These are phyloP conservation scores for Trametes polyzona DNA, from an alignment of 1,284 basidiomycete species.

Conservation along the genomic window DNA sequence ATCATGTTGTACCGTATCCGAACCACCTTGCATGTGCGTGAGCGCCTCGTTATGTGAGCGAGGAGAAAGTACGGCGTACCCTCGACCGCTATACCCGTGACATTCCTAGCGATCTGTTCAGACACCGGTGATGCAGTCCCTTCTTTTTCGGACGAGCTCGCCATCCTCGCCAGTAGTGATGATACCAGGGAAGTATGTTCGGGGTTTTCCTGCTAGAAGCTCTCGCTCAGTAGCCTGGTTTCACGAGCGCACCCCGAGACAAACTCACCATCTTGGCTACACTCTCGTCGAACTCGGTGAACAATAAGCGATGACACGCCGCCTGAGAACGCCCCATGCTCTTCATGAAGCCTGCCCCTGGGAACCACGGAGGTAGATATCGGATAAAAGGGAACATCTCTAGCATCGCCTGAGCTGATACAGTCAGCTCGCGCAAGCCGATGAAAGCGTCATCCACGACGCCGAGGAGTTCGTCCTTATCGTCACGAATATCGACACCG, in stretches of 20 bases:
- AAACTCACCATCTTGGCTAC: background rate
- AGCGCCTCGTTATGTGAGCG: too few relatives aligned
- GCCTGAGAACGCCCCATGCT: background rate
- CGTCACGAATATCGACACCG: constrained; percentile 14
- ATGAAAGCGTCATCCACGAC: constrained; percentile 12
- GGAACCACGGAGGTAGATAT: constrained; percentile 29
- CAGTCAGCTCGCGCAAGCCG: constrained; percentile 6
- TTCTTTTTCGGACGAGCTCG: background rate
- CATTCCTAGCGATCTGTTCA: background rate
- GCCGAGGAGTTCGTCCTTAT: constrained; percentile 15
- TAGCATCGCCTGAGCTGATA: constrained; percentile 12
- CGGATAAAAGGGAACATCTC: constrained; percentile 20
- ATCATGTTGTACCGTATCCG: constrained; percentile 10
- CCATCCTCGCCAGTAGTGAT: background rate
- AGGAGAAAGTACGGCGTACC: background rate
- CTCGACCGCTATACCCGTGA: background rate
- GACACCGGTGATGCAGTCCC: too few relatives aligned
- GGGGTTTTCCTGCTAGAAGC: background rate
- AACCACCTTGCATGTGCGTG: background rate
- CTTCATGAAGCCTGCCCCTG: constrained; percentile 12
- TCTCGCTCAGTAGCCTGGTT: too few relatives aligned
- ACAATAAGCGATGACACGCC: background rate
- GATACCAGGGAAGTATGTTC: background rate
- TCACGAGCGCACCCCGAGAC: background rate
- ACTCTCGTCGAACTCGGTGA: background rate